Conservation (phyloP, 2,329 filamentous ascomycete species). For the Talaromyces atroroseus region DNA sequence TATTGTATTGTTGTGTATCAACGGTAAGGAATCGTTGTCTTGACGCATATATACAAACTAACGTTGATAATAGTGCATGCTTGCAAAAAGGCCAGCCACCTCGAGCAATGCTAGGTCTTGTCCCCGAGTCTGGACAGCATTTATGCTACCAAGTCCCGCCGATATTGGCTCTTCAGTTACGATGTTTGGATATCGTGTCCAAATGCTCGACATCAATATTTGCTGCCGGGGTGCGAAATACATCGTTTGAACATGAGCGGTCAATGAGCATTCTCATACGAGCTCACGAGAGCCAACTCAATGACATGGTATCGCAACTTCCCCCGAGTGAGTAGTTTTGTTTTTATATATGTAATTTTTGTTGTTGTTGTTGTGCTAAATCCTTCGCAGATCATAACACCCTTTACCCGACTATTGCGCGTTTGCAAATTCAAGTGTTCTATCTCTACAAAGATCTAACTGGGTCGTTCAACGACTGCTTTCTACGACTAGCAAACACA, state of each 20-base stretch:
- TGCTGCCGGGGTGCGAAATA: slow-evolving; percentile 35
- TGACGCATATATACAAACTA: background rate
- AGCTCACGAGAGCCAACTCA: slow-evolving; percentile 31
- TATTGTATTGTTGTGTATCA: slow-evolving; percentile 38
- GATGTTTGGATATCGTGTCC: slow-evolving; percentile 32
- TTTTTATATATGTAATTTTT: background rate
- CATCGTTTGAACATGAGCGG: slow-evolving; percentile 35
- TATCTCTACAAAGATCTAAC: slow-evolving; percentile 33
- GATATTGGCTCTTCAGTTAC: slow-evolving; percentile 31
- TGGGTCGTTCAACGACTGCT: slow-evolving; percentile 21
- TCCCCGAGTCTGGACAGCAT: slow-evolving; percentile 31
- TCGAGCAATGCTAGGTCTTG: slow-evolving; percentile 28
- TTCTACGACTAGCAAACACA: slow-evolving; percentile 22
- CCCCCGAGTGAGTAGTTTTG: slow-evolving; percentile 23
- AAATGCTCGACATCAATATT: slow-evolving; percentile 32
- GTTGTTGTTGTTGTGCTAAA: background rate
- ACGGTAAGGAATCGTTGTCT: slow-evolving; percentile 21
- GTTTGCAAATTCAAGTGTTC: slow-evolving; percentile 30
- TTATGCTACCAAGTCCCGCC: slow-evolving; percentile 31
- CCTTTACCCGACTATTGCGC: slow-evolving; percentile 26
- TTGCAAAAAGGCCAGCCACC: slow-evolving; percentile 34
- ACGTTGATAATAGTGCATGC: slow-evolving; percentile 26
- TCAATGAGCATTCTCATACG: slow-evolving; percentile 33
- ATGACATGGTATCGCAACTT: slow-evolving; percentile 31
- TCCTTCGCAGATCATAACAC: slow-evolving; percentile 24